Evolutionary conservation across 495 filamentous ascomycete species (phyloP).

Genomic region (Tuber aestivum): DNA sequence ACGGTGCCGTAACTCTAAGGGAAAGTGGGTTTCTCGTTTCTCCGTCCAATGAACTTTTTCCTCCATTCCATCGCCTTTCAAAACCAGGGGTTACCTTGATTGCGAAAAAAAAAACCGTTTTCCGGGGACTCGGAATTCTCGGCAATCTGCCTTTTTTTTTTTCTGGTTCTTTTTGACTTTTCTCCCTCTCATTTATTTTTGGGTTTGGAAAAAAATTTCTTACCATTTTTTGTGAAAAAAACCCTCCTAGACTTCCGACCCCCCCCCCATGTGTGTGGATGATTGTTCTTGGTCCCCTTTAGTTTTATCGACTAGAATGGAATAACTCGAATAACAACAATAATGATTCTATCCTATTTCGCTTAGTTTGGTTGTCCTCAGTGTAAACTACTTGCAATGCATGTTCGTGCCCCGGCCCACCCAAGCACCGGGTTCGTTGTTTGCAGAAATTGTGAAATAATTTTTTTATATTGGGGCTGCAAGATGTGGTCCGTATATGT

Average conservation of each 20-base stretch:
- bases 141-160: background rate
- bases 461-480: background rate
- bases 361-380: background rate
- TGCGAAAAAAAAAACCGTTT: background rate
- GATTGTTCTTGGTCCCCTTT: too few species aligned
- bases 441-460: background rate
- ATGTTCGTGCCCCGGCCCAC: background rate
- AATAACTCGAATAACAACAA: too few species aligned
- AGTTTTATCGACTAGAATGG: background rate
- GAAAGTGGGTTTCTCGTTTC: background rate
- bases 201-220: too few species aligned
- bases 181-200: background rate
- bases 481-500: background rate
- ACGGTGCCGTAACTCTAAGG: background rate
- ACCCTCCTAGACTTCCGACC: background rate
- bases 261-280: background rate
- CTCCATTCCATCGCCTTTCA: background rate
- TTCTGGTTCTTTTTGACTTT: background rate
- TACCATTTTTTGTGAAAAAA: background rate
- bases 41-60: background rate
- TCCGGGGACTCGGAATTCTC: background rate
- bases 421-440: background rate
- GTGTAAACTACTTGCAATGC: background rate
- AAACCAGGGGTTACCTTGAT: constrained; percentile 1
- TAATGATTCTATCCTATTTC: background rate